These are phyloP conservation scores for Venturia asperata DNA, from an alignment of 2,329 filamentous ascomycete species.

Conservation along the genomic window DNA sequence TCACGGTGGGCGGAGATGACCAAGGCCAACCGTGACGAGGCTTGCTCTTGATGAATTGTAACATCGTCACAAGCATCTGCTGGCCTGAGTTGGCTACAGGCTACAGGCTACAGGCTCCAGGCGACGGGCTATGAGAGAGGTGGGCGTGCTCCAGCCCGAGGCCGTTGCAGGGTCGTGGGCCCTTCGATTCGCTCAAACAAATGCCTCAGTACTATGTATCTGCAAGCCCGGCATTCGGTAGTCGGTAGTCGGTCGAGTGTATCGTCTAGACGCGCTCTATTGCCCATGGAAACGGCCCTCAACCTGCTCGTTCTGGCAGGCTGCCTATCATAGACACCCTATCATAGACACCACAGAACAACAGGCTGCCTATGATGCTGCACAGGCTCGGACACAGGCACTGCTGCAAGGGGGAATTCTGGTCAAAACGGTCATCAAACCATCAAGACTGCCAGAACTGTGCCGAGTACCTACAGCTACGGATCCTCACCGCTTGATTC, in stretches of 20 bases:
- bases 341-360: too few relatives aligned
- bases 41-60: not conserved
- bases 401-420: too few relatives aligned
- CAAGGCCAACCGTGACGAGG: not conserved
- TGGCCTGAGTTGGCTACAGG: too few relatives aligned
- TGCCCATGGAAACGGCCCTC: not conserved
- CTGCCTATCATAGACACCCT: too few relatives aligned
- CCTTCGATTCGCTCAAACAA: slow-evolving; percentile 10
- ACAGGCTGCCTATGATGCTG: too few relatives aligned
- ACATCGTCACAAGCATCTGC: not conserved
- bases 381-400: too few relatives aligned
- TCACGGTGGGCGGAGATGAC: not conserved
- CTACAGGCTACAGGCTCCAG: too few relatives aligned
- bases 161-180: not conserved
- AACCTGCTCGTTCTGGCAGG: not conserved
- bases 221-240: not conserved
- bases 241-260: too few relatives aligned
- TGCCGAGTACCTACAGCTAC: not conserved
- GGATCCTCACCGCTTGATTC: not conserved
- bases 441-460: not conserved
- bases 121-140: too few relatives aligned
- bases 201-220: not conserved
- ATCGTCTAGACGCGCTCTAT: slow-evolving; percentile 1
- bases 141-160: not conserved
- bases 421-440: too few relatives aligned